A percentile compares a stretch with the other conserved stretches of the same genome.
Evolutionary conservation across 2,329 filamentous ascomycete species (phyloP).

Genomic region (Nectriaceae sp.): DNA sequence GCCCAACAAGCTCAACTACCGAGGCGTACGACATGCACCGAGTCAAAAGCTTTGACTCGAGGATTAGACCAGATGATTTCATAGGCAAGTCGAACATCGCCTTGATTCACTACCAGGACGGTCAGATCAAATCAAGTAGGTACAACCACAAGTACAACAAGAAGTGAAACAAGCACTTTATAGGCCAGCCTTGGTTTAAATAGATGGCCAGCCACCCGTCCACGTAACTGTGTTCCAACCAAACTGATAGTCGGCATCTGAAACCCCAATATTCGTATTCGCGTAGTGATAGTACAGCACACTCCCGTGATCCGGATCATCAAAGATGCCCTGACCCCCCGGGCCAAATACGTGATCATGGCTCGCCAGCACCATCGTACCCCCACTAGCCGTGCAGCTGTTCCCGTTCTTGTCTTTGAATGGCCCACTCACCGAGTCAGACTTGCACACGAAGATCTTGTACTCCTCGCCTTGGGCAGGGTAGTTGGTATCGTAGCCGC

Average conservation of each 20-base stretch:
- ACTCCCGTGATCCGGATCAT: conserved; percentile 41
- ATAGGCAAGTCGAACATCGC: no score
- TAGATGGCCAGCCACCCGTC: conserved; percentile 45
- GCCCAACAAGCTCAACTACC: no score
- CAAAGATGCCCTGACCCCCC: conserved; percentile 13
- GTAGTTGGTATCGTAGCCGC: conserved; percentile 52
- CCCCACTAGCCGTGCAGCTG: conserved; percentile 52
- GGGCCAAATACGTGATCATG: conserved; percentile 15
- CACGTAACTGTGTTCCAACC: conserved; percentile 48
- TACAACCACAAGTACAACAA: no score
- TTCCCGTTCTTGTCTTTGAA: conserved; percentile 60
- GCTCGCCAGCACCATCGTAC: conserved; percentile 13
- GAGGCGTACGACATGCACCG: no score
- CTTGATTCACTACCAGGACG: no score
- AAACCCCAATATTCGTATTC: conserved; percentile 54
- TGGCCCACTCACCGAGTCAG: conserved; percentile 48
- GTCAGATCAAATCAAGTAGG: no score
- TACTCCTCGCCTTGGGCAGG: conserved; percentile 64
- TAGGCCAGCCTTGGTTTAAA: conserved; percentile 21
- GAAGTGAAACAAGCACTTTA: conserved; percentile 5
- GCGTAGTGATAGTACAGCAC: conserved; percentile 67
- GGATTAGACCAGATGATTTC: no score
- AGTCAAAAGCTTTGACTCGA: no score
- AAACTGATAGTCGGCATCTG: conserved; percentile 47
- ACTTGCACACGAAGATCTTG: conserved; percentile 66